Evolutionary conservation across 441 rosid species (phyloP), one percentile per base, ranked within the genome.

Genomic region (Melastoma candidum): DNA sequence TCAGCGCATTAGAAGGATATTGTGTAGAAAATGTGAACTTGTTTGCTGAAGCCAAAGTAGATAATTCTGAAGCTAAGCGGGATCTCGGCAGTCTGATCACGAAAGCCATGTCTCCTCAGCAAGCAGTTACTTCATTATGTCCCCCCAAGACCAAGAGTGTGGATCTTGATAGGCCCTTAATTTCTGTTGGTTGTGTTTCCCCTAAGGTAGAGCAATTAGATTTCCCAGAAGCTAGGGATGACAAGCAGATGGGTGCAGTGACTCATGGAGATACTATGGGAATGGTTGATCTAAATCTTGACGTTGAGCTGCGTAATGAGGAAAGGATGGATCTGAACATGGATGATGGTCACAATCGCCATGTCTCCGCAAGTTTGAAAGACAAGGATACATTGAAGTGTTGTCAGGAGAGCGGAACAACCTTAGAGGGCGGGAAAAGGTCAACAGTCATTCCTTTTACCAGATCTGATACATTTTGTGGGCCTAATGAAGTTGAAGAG

Each of bases 1-100:
- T 81, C 53, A 76, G 72, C 63, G 94, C 90, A 51, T 68, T 85
- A 64, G 94, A 84, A 72, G 90, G 85, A 63, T 76, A 66, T 47
- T 61, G 59, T 1, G 79, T 71, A 41, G 56, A 60, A 56, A 73
- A 74, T 46, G 41, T 49, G 14, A 55, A 48, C 10, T 62, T 70
- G 61, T 58, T 47, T 74, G 63, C 59, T 47, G 41, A 17, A 49
- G 46, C 56, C 26, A 44, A 22, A 12, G 22, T 10, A 12, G 14
- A 27, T 22, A 32, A 12, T 1, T 52, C 44, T 24, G 53, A 47
- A 48, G 46, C 63, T 43, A 60, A 66, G 55, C 52, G 49, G 46
- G 77, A 63, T 60, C 58, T 49, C 48, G 61, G 55, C 26, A 56
- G 46, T 26, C 58, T 58, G 56, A 46, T 45, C 48, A 47, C 50